Conservation (phyloP, 305 asterid species). For the Fraxinus sp. region DNA sequence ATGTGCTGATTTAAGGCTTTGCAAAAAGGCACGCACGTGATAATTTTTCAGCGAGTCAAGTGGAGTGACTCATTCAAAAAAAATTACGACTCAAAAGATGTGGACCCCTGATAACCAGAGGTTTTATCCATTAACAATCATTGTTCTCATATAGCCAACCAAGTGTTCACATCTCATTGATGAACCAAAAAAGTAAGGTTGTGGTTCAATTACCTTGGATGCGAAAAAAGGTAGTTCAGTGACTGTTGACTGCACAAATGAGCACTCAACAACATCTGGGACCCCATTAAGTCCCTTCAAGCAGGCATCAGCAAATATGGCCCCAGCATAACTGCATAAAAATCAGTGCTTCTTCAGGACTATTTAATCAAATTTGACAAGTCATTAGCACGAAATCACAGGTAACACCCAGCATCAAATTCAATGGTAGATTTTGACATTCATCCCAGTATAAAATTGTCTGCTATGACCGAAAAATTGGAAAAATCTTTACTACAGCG, state of each 20-base stretch:
- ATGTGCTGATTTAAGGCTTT: not conserved
- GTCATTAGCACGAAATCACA: not conserved
- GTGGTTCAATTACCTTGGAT: conserved; percentile 52
- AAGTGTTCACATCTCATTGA: not conserved
- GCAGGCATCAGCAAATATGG: conserved; percentile 90
- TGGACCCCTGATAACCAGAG: not conserved
- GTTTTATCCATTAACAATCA: not conserved
- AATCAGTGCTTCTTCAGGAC: conserved; percentile 10
- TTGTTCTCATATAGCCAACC: not conserved
- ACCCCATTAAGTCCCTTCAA: conserved; percentile 91
- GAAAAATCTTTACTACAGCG: not conserved
- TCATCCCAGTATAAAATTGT: not conserved
- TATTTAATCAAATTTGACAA: conserved; percentile 1
- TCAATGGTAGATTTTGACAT: not conserved
- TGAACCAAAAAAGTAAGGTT: not conserved
- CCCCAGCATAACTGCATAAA: conserved; percentile 74
- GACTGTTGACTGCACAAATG: conserved; percentile 79
- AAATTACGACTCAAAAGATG: not conserved
- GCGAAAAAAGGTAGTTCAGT: conserved; percentile 91
- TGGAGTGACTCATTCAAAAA: not conserved
- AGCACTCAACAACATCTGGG: conserved; percentile 85
- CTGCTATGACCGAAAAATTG: not conserved
- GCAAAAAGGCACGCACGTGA: not conserved
- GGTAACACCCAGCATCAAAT: not conserved
- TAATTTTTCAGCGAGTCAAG: not conserved